These are phyloP conservation scores for Hypoxylon fuscum DNA, from an alignment of 495 filamentous ascomycete genomes.

Conservation along the genomic window DNA sequence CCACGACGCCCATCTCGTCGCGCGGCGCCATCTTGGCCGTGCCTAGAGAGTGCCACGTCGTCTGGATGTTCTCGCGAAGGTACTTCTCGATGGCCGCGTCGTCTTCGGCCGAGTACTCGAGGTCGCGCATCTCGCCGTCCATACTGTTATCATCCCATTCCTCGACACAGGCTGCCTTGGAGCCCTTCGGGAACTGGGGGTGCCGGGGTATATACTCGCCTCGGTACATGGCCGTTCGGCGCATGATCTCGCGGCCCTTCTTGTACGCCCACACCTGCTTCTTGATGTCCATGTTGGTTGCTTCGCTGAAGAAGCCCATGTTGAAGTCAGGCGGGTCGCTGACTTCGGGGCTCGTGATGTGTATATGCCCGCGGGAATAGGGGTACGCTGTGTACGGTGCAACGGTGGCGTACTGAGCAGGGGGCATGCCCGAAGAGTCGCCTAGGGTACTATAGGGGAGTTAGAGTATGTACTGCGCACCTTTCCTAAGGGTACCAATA, in stretches of 20 bases:
- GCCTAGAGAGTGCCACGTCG: constrained; percentile 64
- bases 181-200: constrained; percentile 59
- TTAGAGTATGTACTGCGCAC: background rate
- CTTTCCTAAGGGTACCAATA: background rate
- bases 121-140: constrained; percentile 25
- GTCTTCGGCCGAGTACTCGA: constrained; percentile 63
- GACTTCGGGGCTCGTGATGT: constrained; percentile 57
- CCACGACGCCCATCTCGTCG: constrained; percentile 61
- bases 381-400: constrained; percentile 59
- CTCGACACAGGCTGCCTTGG: constrained; percentile 49
- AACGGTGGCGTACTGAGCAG: constrained; percentile 50
- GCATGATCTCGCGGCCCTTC: constrained; percentile 62
- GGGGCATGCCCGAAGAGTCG: constrained; percentile 38
- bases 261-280: constrained; percentile 64
- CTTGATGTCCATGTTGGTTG: constrained; percentile 52
- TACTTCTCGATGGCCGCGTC: constrained; percentile 59
- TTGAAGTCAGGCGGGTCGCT: constrained; percentile 51
- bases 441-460: constrained; percentile 30
- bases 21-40: constrained; percentile 59
- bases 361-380: constrained; percentile 64
- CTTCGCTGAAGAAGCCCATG: constrained; percentile 55
- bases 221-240: constrained; percentile 60
- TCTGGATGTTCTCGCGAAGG: constrained; percentile 54
- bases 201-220: constrained; percentile 62
- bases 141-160: constrained; percentile 38